Evolutionary conservation across 2,329 filamentous ascomycete species (phyloP), one percentile per base, ranked within the genome.

Genomic region (Scytalidium sp.): DNA sequence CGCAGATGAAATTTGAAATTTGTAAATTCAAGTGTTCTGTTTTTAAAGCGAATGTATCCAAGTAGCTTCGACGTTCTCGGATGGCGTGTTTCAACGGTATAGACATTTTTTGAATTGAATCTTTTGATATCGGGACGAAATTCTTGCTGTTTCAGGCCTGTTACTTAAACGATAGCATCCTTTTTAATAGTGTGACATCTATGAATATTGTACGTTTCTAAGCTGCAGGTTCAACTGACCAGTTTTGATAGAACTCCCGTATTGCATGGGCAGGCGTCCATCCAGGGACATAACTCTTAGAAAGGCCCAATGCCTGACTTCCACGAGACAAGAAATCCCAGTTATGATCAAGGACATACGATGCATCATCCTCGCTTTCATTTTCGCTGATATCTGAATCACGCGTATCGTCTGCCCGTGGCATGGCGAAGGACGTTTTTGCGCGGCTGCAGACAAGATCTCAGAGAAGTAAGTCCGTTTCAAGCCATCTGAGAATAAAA

Each of bases 1-100:
- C 10, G 29, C 17, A 64, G 44, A 17, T 51, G 27, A 6, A 59
- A 56, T 7, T 54, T 49, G 51, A 62, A 62, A 41, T 64, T 64
- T 1, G 54, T 54, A 6, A 64, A 29, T 29, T 62, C 56, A 4
- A 62, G 19, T 6, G 19, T 25, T 2, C 59, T 59, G 8, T 57
- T 51, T 3, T 59, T 41, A 32, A 56, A 62, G 0, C 47, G 51
- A 40, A 64, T 60, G 42, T 49, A 63, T 4, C 61, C 61, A 17
- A 63, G 41, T 8, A 58, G 22, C 7, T 49, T 15, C 8, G 27
- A 2, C 2, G 42, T 41, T n/a, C 8, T 39, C 13, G 44, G 41
- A 22, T 32, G 43, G n/a, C 22, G 44, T 19, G 52, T 52, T 19
- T 32, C 40, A 11, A 49, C 52, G 5, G 39, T 43, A 19, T 43